Base-by-base conservation (phyloP, 179 eudicot genomes). In the Silene coronaria region DNA sequence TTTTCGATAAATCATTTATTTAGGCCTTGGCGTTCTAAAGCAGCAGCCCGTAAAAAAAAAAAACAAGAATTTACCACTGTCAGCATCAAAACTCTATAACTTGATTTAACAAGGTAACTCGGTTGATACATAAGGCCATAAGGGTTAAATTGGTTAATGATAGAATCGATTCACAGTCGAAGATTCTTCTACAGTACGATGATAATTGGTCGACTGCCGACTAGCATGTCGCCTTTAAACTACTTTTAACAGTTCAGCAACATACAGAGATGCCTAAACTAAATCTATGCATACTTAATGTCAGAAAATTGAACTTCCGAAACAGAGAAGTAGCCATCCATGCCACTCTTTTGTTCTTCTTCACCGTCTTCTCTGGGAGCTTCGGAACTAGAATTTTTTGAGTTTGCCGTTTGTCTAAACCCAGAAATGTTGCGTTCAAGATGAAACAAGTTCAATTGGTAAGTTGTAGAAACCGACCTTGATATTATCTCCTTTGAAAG, bases 401-500 rank as follows among this genome's bases (percentile, higher is more conserved):
- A 16, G 57, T 51, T 51, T 6, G 19, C 57, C 8, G 1, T 24
- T 3, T 26, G 17, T 24, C 32, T 4, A 16, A 2, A 4, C 5
- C 36, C 8, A 6, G 5, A 14, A 14, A 6, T 27, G 13, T 46
- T 71, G 58, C 21, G 4, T 27, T 28, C 74, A 26, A 12, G 14
- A 11, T 26, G 14, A 71, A 26, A 24, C 59, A 70, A 11, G 42
- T 11, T 45, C 11, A 5, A 16, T 45, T 16, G 62, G 27, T 16
- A 27, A 3, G 73, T 30, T n/a, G 45, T 38, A 2, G 60, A 1
- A 28, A 36, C 22, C 27, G 21, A 26, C 22, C 3, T 71, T n/a
- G n/a, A n/a, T n/a, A n/a, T 74, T 65, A 94, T 81, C 97, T 85
- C 77, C 24, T 92, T 82, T 94, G 98, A 80, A 89, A 92, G 74